Conservation (phyloP, 371 early-diverging fungal genomes). For the Mortierella sp. region DNA sequence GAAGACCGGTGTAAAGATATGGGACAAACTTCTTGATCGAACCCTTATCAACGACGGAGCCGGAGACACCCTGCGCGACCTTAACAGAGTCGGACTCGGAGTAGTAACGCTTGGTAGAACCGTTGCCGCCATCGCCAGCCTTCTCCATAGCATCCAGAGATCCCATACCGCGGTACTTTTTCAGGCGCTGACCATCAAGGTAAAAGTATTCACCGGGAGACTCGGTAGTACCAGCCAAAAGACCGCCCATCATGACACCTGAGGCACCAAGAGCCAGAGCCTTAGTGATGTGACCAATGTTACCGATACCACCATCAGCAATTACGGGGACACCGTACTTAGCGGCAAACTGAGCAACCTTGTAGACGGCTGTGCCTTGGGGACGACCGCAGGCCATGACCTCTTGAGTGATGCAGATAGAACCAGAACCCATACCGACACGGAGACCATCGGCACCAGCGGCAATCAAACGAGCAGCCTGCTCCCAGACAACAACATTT, state of each 20-base stretch:
- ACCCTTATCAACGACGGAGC: conserved; percentile 97
- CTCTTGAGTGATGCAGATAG: conserved; percentile 98
- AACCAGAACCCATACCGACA: conserved; percentile 97
- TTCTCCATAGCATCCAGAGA: conserved; percentile 97
- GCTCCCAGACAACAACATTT: conserved; percentile 96
- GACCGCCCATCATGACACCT: conserved; percentile 98
- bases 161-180: conserved; percentile 98
- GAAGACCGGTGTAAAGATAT: conserved; percentile 93
- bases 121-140: conserved; percentile 77
- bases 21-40: conserved; percentile 91
- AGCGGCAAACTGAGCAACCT: conserved; percentile 92
- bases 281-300: conserved; percentile 97
- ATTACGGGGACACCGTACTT: conserved; percentile 96
- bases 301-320: conserved; percentile 97
- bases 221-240: conserved; percentile 95
- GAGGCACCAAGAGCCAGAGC: conserved; percentile 95
- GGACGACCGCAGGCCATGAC: conserved; percentile 99
- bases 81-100: conserved; percentile 95
- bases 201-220: conserved; percentile 98
- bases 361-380: conserved; percentile 97
- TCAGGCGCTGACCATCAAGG: conserved; percentile 96
- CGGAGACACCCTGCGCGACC: conserved; percentile 98
- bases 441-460: conserved; percentile 97
- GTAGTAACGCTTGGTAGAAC: conserved; percentile 95
- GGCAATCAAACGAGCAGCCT: conserved; percentile 90